phyloP scores from a whole-genome alignment of 345 rosid species.

The Arabis alpina region DNA sequence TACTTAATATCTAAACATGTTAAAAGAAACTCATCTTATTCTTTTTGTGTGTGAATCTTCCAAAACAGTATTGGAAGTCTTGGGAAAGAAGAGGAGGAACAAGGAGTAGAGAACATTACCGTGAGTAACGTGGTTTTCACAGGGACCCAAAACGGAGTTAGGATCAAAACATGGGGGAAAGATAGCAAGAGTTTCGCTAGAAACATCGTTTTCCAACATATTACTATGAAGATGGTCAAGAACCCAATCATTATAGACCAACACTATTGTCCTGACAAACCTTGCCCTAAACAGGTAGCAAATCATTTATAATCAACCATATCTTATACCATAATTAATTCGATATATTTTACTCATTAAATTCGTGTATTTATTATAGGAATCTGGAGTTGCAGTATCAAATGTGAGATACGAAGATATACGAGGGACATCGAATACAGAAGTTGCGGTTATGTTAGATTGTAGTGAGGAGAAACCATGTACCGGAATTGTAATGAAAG shows the following conservation, averaged over 20 bases:
- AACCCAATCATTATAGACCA: constrained; percentile 75
- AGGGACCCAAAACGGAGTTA: constrained; percentile 59
- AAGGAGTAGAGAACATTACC: constrained; percentile 62
- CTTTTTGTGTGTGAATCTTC: not conserved
- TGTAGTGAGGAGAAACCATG: constrained; percentile 71
- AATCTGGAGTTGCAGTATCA: constrained; percentile 65
- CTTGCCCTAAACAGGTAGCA: constrained; percentile 54
- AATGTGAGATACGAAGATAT: constrained; percentile 64
- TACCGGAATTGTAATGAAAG: constrained; percentile 50
- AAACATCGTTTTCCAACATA: constrained; percentile 61
- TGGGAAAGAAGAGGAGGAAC: constrained; percentile 51
- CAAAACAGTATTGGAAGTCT: constrained; percentile 66
- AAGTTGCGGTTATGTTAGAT: constrained; percentile 66
- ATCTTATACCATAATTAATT: not conserved
- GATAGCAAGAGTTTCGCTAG: constrained; percentile 58
- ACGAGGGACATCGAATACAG: constrained; percentile 62
- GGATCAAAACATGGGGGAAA: constrained; percentile 80
- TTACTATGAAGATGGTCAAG: constrained; percentile 52
- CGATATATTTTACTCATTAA: constrained; percentile 12
- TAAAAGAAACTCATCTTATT: not conserved
- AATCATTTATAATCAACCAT: not conserved
- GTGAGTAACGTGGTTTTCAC: constrained; percentile 48
- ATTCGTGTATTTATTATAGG: constrained; percentile 42
- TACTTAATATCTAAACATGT: not conserved
- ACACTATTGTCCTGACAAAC: constrained; percentile 59